These are phyloP conservation scores for Solanum appendiculatum DNA, from an alignment of 257 asterid species.

Conservation along the genomic window DNA sequence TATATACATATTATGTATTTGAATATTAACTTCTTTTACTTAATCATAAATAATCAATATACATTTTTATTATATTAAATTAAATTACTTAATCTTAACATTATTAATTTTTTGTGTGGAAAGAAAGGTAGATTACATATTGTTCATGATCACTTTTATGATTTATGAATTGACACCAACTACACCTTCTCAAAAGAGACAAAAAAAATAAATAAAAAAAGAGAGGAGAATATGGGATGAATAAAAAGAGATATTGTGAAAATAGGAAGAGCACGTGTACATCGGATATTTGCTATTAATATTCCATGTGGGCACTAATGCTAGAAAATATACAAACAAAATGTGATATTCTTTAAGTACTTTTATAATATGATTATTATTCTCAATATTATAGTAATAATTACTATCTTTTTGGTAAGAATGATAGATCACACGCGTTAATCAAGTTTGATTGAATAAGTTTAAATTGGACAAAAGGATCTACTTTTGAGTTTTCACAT, in stretches of 20 bases:
- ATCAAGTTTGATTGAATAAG: not conserved
- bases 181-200: not conserved
- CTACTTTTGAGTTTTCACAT: not conserved
- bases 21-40: too few relatives aligned
- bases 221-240: not conserved
- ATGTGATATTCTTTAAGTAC: not conserved
- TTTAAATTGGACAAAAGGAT: not conserved
- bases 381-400: not conserved
- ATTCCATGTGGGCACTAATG: not conserved
- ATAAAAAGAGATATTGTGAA: not conserved
- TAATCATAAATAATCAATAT: too few relatives aligned
- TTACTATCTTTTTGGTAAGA: not conserved
- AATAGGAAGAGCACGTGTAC: not conserved
- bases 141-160: not conserved
- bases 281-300: not conserved
- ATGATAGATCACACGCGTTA: not conserved
- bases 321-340: not conserved
- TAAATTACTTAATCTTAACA: not conserved
- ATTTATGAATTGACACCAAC: conserved; percentile 8
- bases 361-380: not conserved
- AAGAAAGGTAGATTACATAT: not conserved
- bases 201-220: not conserved
- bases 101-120: not conserved
- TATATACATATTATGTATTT: not conserved
- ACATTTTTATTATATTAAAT: too few relatives aligned